Conservation (phyloP, 2,329 filamentous ascomycete genomes). For the Botryotinia convoluta region DNA sequence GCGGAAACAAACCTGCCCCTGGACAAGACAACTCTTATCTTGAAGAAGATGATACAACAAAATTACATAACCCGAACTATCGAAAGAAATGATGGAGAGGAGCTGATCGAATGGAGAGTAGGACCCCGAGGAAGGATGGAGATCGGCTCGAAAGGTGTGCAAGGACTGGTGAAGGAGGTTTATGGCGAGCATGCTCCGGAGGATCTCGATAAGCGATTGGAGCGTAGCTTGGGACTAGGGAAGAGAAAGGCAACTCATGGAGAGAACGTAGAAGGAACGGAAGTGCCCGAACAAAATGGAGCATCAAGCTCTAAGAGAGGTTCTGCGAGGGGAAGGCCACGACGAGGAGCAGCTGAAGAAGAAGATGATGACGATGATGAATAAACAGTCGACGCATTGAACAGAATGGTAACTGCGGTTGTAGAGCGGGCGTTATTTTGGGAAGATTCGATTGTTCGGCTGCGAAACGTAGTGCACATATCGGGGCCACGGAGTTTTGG, state of each 20-base stretch:
- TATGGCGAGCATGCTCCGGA: constrained; percentile 51
- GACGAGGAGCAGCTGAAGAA: constrained; percentile 1
- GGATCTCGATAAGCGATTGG: constrained; percentile 58
- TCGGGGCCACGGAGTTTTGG: not conserved
- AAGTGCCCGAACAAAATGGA: constrained; percentile 25
- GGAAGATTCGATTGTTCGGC: not conserved
- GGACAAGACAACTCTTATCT: constrained; percentile 71
- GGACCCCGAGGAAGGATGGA: constrained; percentile 85
- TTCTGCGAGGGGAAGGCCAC: not conserved
- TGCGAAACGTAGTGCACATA: constrained; percentile 2
- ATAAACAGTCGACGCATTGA: not conserved
- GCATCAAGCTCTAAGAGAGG: constrained; percentile 17
- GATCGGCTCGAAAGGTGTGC: constrained; percentile 73
- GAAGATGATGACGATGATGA: constrained; percentile 14
- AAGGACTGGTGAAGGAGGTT: constrained; percentile 62
- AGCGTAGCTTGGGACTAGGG: constrained; percentile 58
- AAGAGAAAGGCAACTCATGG: constrained; percentile 23
- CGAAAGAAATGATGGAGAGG: constrained; percentile 69
- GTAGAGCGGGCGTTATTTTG: not conserved
- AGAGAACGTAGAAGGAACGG: constrained; percentile 27
- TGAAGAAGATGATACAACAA: constrained; percentile 74
- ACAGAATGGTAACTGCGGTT: not conserved
- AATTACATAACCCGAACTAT: constrained; percentile 76
- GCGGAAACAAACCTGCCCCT: constrained; percentile 69
- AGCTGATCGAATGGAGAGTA: constrained; percentile 76